Conservation (phyloP, 2,329 filamentous ascomycete genomes). For the Trichoderma pleuroti region DNA sequence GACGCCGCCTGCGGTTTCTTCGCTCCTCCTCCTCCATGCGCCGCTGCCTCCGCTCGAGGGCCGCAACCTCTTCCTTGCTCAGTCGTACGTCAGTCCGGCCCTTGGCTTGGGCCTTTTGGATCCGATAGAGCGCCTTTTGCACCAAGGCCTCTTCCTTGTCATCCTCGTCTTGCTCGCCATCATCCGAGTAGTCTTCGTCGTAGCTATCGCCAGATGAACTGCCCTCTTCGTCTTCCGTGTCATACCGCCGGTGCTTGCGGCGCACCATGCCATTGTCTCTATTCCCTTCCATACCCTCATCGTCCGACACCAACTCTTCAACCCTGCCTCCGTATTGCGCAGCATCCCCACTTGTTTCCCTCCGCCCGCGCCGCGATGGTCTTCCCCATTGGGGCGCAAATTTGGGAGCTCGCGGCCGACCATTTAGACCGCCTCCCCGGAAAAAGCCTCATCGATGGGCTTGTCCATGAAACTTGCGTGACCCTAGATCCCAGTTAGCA, state of each 20-base stretch:
- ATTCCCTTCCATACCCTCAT: constrained; percentile 55
- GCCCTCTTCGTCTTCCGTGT: constrained; percentile 35
- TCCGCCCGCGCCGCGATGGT: constrained; percentile 87
- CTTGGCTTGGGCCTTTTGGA: constrained; percentile 70
- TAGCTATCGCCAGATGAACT: constrained; percentile 24
- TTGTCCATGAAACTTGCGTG: constrained; percentile 96
- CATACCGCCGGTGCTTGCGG: constrained; percentile 33
- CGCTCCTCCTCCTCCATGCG: constrained; percentile 50
- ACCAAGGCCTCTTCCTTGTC: constrained; percentile 68
- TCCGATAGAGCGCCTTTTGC: constrained; percentile 74
- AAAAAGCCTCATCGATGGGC: constrained; percentile 99
- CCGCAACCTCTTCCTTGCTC: constrained; percentile 74
- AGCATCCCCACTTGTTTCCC: constrained; percentile 52
- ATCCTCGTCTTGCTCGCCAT: constrained; percentile 25
- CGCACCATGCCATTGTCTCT: constrained; percentile 37
- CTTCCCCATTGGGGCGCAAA: constrained; percentile 96
- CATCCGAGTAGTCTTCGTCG: constrained; percentile 37
- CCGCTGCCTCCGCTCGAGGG: constrained; percentile 66
- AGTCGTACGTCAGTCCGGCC: constrained; percentile 78
- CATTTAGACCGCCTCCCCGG: constrained; percentile 99
- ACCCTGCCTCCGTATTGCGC: constrained; percentile 45
- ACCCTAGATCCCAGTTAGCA: constrained; percentile 43
- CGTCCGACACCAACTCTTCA: constrained; percentile 65
- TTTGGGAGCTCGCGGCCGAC: constrained; percentile 99
- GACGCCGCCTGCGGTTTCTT: constrained; percentile 38